phyloP scores from a whole-genome alignment of 805 yeast genomes.

The Isabelozyma pseudorhagii region DNA sequence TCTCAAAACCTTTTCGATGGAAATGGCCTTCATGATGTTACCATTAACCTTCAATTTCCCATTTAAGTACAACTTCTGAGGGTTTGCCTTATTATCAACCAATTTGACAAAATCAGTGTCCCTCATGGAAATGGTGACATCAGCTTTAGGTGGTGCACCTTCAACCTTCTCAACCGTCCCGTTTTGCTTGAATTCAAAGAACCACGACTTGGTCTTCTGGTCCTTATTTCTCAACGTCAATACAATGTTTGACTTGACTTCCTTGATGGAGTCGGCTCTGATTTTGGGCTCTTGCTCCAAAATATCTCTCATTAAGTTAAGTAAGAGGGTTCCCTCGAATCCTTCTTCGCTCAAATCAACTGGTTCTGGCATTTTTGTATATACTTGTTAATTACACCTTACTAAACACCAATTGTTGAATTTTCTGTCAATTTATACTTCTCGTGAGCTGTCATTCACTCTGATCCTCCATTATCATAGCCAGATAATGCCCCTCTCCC shows the following conservation, averaged over 20 bases:
- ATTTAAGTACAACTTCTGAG: conserved; percentile 72
- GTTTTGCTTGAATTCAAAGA: conserved; percentile 54
- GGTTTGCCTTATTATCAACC: conserved; percentile 68
- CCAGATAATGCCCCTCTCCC: no score
- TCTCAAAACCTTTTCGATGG: conserved; percentile 61
- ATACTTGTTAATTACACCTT: no score
- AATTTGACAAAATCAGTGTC: conserved; percentile 65
- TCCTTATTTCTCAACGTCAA: conserved; percentile 57
- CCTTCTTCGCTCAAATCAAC: conserved; percentile 19
- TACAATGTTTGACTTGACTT: conserved; percentile 15
- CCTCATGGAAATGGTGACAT: conserved; percentile 54
- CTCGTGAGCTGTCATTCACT: no score
- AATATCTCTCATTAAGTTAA: conserved; percentile 20
- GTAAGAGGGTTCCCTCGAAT: conserved; percentile 18
- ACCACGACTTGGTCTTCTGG: conserved; percentile 55
- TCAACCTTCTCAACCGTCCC: conserved; percentile 42
- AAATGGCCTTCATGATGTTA: conserved; percentile 79
- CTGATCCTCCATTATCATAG: no score
- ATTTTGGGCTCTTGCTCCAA: conserved; percentile 18
- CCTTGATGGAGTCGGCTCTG: conserved; percentile 13
- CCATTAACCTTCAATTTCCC: conserved; percentile 82
- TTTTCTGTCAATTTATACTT: background rate
- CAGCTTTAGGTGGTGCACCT: conserved; percentile 46
- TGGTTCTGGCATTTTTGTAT: background rate
- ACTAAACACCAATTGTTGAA: conserved; percentile 5